Percentiles rank a stretch among this genome's conserved stretches.
These are phyloP conservation scores for Cryptococcus sp. DNA, from an alignment of 1,284 basidiomycete genomes.

Conservation along the genomic window DNA sequence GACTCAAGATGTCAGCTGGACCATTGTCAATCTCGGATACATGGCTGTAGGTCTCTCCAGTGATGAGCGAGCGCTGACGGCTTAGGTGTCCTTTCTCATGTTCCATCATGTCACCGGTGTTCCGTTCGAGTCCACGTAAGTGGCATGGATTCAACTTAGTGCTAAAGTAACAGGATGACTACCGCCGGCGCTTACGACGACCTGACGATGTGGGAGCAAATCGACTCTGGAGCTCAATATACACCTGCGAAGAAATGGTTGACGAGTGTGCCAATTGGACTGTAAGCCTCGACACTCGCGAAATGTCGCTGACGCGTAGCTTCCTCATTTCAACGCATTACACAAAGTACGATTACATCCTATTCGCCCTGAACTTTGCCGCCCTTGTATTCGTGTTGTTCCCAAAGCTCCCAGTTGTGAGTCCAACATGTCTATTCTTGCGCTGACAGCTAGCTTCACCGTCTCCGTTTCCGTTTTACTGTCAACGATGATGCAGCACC, in stretches of 20 bases:
- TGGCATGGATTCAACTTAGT: neutral
- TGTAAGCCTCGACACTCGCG: conserved; percentile 63
- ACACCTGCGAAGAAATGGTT: conserved; percentile 99
- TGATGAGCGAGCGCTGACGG: neutral
- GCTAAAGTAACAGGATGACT: conserved; percentile 43
- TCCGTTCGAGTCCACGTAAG: conserved; percentile 75
- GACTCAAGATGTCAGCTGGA: conserved; percentile 93
- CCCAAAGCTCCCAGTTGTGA: conserved; percentile 80
- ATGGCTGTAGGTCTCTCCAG: conserved; percentile 70
- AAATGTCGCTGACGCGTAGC: conserved; percentile 55
- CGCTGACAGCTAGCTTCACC: conserved; percentile 44
- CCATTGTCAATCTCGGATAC: conserved; percentile 88
- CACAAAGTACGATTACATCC: conserved; percentile 88
- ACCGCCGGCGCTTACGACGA: conserved; percentile 94
- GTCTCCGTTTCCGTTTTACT: conserved; percentile 53
- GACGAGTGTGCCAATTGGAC: conserved; percentile 80
- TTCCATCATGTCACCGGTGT: conserved; percentile 98
- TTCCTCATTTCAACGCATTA: conserved; percentile 98
- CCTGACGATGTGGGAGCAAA: conserved; percentile 98
- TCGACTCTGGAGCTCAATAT: conserved; percentile 97
- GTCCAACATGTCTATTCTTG: conserved; percentile 16
- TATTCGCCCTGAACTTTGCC: conserved; percentile 88
- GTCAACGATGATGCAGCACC: conserved; percentile 29
- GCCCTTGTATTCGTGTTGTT: conserved; percentile 81
- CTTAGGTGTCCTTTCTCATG: conserved; percentile 91